Evolutionary conservation across 352 stramenopile species (phyloP).

Genomic region (Phytophthora macrochlamydospora): DNA sequence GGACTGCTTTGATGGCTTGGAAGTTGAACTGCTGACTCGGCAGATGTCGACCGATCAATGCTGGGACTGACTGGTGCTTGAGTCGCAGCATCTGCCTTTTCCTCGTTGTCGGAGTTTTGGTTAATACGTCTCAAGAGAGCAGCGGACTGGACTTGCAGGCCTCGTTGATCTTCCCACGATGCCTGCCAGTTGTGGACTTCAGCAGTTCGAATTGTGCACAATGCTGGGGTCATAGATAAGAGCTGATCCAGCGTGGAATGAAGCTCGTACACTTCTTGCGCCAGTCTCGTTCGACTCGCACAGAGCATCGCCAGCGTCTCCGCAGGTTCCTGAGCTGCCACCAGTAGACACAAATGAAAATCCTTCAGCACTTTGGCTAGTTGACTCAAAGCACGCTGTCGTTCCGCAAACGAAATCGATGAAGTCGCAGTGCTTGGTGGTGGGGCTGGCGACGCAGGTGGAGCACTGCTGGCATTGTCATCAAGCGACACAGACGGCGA

Average conservation of each 20-base stretch:
- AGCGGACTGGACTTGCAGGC: constrained; percentile 3
- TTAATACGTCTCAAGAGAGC: background rate
- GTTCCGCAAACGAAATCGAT: constrained; percentile 4
- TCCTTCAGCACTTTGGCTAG: constrained; percentile 10
- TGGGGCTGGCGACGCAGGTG: background rate
- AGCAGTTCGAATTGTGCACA: constrained; percentile 1
- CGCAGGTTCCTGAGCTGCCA: constrained; percentile 13
- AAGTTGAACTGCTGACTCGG: background rate
- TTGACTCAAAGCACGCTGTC: background rate
- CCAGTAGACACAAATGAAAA: constrained; percentile 12
- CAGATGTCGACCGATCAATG: background rate
- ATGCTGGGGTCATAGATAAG: constrained; percentile 4
- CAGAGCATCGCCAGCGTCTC: constrained; percentile 10
- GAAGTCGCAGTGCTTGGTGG: background rate
- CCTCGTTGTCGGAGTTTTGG: background rate
- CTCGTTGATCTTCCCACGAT: constrained; percentile 13
- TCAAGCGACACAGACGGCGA: background rate
- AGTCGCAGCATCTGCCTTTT: background rate
- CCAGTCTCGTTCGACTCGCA: constrained; percentile 7
- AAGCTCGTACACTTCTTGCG: constrained; percentile 11
- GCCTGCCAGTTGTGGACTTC: constrained; percentile 12
- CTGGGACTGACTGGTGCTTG: background rate
- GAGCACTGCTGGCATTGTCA: background rate
- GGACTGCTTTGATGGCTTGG: background rate
- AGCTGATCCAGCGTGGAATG: constrained; percentile 9